Conservation (phyloP, 352 stramenopile species). For the Globisporangium recalcitrans region DNA sequence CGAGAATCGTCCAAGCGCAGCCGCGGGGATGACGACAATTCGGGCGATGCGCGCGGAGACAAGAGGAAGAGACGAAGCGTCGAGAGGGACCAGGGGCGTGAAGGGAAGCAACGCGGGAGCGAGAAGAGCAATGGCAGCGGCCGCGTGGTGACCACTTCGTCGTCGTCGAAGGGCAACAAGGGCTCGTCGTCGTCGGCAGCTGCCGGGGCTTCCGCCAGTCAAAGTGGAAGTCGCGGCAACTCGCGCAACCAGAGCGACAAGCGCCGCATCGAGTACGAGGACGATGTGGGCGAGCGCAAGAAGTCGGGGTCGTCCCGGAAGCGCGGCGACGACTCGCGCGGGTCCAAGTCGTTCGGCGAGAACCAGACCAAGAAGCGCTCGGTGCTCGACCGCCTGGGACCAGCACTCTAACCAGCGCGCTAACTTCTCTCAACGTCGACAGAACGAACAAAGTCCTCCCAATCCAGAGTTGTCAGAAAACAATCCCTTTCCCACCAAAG, state of each 20-base stretch:
- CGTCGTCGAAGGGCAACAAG: slow-evolving; percentile 24
- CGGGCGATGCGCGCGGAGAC: slow-evolving; percentile 14
- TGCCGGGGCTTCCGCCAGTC: neutral
- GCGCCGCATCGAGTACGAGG: slow-evolving; percentile 55
- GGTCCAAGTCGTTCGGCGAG: slow-evolving; percentile 45
- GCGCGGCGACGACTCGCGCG: slow-evolving; percentile 20
- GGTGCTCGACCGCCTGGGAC: slow-evolving; percentile 75
- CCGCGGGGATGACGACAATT: slow-evolving; percentile 19
- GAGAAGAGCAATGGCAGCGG: slow-evolving; percentile 29
- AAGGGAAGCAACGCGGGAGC: slow-evolving; percentile 23
- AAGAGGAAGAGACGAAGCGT: slow-evolving; percentile 25
- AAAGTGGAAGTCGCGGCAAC: neutral
- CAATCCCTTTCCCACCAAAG: neutral
- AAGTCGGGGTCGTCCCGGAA: slow-evolving; percentile 15
- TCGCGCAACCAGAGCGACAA: slow-evolving; percentile 28
- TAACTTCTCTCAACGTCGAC: neutral
- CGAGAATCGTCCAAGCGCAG: slow-evolving; percentile 28
- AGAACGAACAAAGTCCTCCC: neutral
- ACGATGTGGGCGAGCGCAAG: slow-evolving; percentile 29
- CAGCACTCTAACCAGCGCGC: too few species aligned
- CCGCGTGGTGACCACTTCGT: slow-evolving; percentile 47
- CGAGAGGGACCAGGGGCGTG: slow-evolving; percentile 18
- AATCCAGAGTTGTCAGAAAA: neutral
- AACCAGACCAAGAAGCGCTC: slow-evolving; percentile 75
- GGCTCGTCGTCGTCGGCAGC: slow-evolving; percentile 2